These are phyloP conservation scores for Podila clonocystis DNA, from an alignment of 192 early-diverging fungal genomes.

Conservation along the genomic window DNA sequence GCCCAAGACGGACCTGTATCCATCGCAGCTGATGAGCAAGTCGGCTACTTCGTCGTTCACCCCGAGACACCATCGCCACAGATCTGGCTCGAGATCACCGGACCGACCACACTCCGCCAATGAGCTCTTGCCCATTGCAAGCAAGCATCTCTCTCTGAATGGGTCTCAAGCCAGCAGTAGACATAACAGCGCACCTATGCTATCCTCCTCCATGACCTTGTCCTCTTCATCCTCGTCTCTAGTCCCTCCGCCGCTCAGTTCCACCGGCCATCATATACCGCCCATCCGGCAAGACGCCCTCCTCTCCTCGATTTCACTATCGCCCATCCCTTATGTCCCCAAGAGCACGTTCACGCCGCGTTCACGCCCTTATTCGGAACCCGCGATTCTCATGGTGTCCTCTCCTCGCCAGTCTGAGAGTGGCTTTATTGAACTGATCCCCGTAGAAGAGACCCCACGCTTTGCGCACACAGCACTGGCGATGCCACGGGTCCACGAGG, in stretches of 20 bases:
- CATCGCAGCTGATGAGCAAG: background rate
- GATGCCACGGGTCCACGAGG: too few species aligned
- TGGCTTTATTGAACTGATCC: too few species aligned
- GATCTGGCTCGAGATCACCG: background rate
- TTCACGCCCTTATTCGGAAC: background rate
- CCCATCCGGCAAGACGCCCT: background rate
- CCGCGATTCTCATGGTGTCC: too few species aligned
- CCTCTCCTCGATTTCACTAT: background rate
- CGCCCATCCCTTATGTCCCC: background rate
- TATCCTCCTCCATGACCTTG: background rate
- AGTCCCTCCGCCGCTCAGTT: background rate
- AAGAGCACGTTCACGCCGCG: background rate
- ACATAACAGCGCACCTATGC: background rate
- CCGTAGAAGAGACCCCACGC: too few species aligned
- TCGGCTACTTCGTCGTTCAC: background rate
- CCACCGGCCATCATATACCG: background rate
- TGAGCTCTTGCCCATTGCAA: background rate
- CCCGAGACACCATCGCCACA: background rate
- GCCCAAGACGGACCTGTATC: background rate
- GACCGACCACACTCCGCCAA: background rate
- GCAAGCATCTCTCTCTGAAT: background rate
- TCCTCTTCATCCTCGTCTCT: background rate
- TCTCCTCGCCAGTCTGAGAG: too few species aligned
- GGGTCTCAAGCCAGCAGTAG: background rate
- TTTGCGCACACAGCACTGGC: too few species aligned